phyloP scores from a whole-genome alignment of 176 grass and related monocot genomes.

The Otatea glauca region DNA sequence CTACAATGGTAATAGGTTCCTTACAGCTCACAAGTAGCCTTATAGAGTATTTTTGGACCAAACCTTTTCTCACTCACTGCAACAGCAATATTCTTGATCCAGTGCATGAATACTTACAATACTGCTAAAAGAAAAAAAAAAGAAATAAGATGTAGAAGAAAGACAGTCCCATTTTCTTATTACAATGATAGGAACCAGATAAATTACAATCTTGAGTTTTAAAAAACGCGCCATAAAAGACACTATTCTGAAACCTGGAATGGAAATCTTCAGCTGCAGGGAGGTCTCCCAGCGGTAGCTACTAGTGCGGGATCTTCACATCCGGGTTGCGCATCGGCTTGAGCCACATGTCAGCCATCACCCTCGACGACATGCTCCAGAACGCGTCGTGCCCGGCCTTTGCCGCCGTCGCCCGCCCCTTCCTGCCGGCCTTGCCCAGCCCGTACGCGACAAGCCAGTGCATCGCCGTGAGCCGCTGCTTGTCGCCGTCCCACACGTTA shows the following conservation, averaged over 20 bases:
- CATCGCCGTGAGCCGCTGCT: constrained; percentile 84
- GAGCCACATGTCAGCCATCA: constrained; percentile 99
- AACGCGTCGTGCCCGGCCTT: constrained; percentile 60
- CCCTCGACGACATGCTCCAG: constrained; percentile 88
- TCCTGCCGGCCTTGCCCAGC: constrained; percentile 66
- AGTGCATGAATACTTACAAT: constrained; percentile 10
- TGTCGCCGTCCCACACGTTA: constrained; percentile 83
- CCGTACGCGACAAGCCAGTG: constrained; percentile 96
- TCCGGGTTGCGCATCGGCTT: constrained; percentile 85
- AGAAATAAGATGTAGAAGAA: background rate
- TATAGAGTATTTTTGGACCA: background rate
- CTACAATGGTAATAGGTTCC: background rate
- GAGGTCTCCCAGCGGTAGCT: constrained; percentile 10
- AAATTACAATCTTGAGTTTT: background rate
- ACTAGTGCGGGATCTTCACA: constrained; percentile 61
- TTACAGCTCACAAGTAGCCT: background rate
- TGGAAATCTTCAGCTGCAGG: background rate
- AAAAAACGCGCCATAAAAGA: background rate
- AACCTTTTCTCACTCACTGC: background rate
- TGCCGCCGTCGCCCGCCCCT: constrained; percentile 39
- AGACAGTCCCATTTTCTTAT: background rate
- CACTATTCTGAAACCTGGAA: background rate
- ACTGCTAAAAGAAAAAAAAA: background rate
- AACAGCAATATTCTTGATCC: background rate
- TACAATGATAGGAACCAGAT: constrained; percentile 26